A percentile compares a stretch with the other conserved stretches of the same genome.
phyloP scores from a whole-genome alignment of 2,329 filamentous ascomycete species.

The Aureobasidium zeae region DNA sequence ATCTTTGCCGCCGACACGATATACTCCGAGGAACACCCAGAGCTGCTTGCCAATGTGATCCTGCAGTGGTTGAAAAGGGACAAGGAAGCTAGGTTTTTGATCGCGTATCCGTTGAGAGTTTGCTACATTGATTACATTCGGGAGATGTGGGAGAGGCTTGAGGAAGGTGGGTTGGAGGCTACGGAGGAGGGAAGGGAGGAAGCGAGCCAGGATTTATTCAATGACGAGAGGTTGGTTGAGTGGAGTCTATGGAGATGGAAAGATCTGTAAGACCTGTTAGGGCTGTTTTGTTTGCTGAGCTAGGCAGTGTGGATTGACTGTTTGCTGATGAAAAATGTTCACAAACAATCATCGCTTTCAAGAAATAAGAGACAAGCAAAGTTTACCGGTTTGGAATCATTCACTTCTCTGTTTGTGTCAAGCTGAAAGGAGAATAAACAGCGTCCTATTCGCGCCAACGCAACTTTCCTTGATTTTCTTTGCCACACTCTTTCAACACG shows the following conservation, averaged over 20 bases:
- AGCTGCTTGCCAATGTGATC: conserved; percentile 30
- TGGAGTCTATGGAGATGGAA: conserved; percentile 35
- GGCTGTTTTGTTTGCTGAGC: background rate
- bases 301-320: background rate
- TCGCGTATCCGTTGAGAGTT: conserved; percentile 33
- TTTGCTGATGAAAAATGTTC: background rate
- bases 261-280: conserved; percentile 19
- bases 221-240: conserved; percentile 31
- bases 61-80: conserved; percentile 28
- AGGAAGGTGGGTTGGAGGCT: conserved; percentile 30
- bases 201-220: conserved; percentile 26
- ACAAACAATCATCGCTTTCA: too few species aligned
- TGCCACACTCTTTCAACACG: too few species aligned
- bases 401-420: background rate
- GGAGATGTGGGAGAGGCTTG: conserved; percentile 34
- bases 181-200: conserved; percentile 28
- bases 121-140: conserved; percentile 37
- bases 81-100: conserved; percentile 27
- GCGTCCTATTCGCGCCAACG: too few species aligned
- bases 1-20: conserved; percentile 36
- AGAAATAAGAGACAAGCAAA: too few species aligned
- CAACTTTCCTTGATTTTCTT: too few species aligned
- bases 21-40: conserved; percentile 35
- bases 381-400: too few species aligned
- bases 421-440: background rate